Base-by-base conservation (phyloP, 306 rosid genomes). In the Rosa multiflora region DNA sequence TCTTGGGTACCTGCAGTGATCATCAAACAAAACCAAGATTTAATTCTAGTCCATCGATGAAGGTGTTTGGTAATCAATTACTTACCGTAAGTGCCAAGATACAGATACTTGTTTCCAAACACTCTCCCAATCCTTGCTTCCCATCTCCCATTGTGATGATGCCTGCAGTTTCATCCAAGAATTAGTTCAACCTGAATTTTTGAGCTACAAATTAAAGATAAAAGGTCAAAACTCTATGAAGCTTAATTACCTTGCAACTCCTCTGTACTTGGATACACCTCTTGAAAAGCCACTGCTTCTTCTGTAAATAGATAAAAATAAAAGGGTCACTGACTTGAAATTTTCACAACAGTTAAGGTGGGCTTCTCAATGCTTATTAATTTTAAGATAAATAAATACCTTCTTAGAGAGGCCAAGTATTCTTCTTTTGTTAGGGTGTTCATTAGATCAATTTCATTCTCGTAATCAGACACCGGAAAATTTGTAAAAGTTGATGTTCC, bases 101-200 rank as follows among this genome's bases (percentile, higher is more conserved):
- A 87, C 70, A 87, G 84, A 78, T 87, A 87, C 71, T 84, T 87
- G 90, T 87, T 87, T 44, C 83, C 90, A 74, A 82, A 87, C 40
- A 84, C 88, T 48, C 86, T 84, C 37, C 90, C 90, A 58, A 80
- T 84, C 58, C 90, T 84, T 68, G 90, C 88, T 82, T 87, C 90
- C 90, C 90, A 87, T 82, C 88, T 84, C 76, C 90, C 81, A 77
- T 87, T 84, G 79, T 82, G 88, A 87, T 87, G 88, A 52, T 84
- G 86, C 77, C 87, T 87, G 70, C 44, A 72, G 37, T 82, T 55
- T 55, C 55, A 63, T 67, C 53, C 83, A 82, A 35, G 52, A 26
- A 72, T 51, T 8, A 35, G 32, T 72, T 75, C 26, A 83, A 68
- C 21, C 68, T 80, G 79, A 32, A 52, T 32, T 53, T 48, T 70